phyloP scores from a whole-genome alignment of 1,139 yeast genomes.

The Ogataea hybrid region DNA sequence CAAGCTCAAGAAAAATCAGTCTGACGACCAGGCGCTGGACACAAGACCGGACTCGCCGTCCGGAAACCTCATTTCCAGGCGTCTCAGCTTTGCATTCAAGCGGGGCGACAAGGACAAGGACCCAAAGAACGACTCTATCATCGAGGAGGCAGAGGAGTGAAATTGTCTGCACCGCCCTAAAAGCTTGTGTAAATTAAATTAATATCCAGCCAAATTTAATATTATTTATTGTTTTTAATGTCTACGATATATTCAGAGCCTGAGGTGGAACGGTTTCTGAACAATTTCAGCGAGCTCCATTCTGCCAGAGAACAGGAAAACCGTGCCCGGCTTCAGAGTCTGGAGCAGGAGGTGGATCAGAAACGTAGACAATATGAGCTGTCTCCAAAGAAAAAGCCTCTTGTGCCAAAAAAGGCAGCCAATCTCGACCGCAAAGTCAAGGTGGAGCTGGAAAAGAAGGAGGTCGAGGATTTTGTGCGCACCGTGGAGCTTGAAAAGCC shows the following conservation, averaged over 20 bases:
- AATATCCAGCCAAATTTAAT: not conserved
- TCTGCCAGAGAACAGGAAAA: conserved; percentile 26
- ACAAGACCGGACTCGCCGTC: conserved; percentile 12
- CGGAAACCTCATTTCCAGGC: conserved; percentile 15
- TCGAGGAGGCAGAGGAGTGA: conserved; percentile 16
- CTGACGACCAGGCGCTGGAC: conserved; percentile 5
- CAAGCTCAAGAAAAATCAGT: conserved; percentile 22
- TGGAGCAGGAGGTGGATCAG: conserved; percentile 25
- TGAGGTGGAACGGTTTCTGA: conserved; percentile 33
- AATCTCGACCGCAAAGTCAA: conserved; percentile 12
- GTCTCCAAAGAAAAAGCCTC: conserved; percentile 20
- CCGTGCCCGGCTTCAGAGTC: conserved; percentile 16
- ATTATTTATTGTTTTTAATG: conserved; percentile 9
- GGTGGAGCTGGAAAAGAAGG: conserved; percentile 2
- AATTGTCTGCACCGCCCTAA: conserved; percentile 2
- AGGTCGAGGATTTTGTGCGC: conserved; percentile 5
- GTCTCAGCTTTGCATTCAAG: conserved; percentile 23
- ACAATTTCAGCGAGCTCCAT: conserved; percentile 32
- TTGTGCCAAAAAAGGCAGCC: conserved; percentile 19
- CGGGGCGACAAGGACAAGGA: conserved; percentile 20
- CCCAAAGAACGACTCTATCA: conserved; percentile 11
- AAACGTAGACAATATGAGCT: conserved; percentile 20
- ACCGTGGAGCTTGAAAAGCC: not conserved
- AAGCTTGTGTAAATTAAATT: not conserved
- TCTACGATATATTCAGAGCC: conserved; percentile 19